These are phyloP conservation scores for Clavispora fructus DNA, from an alignment of 805 yeast genomes.

Conservation along the genomic window DNA sequence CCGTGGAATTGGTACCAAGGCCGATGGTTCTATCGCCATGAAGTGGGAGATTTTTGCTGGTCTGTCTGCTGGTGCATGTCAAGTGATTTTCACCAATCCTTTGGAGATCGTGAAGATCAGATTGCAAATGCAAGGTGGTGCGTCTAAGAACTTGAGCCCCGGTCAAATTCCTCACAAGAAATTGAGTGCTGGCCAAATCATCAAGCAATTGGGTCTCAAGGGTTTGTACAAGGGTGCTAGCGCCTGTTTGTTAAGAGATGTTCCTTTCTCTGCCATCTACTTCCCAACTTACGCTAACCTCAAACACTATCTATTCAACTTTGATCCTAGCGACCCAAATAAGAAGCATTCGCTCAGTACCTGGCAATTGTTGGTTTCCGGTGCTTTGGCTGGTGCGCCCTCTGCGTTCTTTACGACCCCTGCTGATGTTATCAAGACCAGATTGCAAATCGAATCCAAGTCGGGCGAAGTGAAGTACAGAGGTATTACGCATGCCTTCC, in stretches of 20 bases:
- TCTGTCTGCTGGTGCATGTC: conserved; percentile 93
- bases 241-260: conserved; percentile 91
- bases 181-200: conserved; percentile 62
- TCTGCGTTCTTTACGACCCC: conserved; percentile 97
- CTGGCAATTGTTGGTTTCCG: conserved; percentile 80
- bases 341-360: conserved; percentile 60
- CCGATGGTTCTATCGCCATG: conserved; percentile 36
- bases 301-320: conserved; percentile 74
- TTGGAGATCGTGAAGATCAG: conserved; percentile 93
- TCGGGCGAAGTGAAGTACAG: conserved; percentile 71
- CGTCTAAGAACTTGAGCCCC: conserved; percentile 21
- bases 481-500: conserved; percentile 74
- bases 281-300: conserved; percentile 96
- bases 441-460: conserved; percentile 81
- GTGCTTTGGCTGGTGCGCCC: conserved; percentile 97
- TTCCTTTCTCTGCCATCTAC: conserved; percentile 93
- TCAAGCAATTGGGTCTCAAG: conserved; percentile 69
- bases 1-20: conserved; percentile 60
- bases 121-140: conserved; percentile 85
- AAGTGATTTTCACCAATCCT: conserved; percentile 93
- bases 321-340: conserved; percentile 65
- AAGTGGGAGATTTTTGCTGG: conserved; percentile 82
- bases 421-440: conserved; percentile 92
- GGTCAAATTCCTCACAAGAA: conserved; percentile 40
- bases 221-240: conserved; percentile 90